Conservation (phyloP, 371 early-diverging fungal genomes). For the Mortierella sp. region DNA sequence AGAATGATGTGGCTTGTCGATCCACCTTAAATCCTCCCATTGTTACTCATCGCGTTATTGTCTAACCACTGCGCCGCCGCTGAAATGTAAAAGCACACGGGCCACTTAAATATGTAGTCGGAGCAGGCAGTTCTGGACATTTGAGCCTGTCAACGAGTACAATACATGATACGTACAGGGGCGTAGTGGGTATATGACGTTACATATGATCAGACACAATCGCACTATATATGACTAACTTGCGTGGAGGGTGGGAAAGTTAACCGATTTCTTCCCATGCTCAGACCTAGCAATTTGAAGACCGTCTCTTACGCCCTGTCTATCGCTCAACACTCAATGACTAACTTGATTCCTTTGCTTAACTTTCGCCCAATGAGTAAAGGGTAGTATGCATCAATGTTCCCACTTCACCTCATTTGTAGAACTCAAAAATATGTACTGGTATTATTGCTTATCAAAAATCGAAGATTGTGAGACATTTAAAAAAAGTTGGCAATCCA, state of each 20-base stretch:
- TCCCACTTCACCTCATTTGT: too few species aligned
- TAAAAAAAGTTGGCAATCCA: slow-evolving; percentile 57
- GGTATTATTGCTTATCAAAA: not conserved
- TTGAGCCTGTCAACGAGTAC: too few species aligned
- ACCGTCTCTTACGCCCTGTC: not conserved
- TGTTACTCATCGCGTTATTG: slow-evolving; percentile 40
- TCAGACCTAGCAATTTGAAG: not conserved
- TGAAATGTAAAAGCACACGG: slow-evolving; percentile 1
- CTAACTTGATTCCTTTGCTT: not conserved
- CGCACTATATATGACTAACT: not conserved
- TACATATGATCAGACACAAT: not conserved
- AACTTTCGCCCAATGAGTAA: not conserved
- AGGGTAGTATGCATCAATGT: too few species aligned
- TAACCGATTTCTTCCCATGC: slow-evolving; percentile 16
- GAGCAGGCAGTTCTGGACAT: not conserved
- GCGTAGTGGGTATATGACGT: not conserved
- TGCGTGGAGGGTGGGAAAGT: slow-evolving; percentile 24
- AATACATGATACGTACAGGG: not conserved
- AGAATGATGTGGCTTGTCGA: not conserved
- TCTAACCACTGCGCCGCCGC: slow-evolving; percentile 11
- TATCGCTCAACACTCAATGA: not conserved
- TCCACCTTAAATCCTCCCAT: slow-evolving; percentile 23
- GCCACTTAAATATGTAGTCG: not conserved
- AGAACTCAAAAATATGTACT: too few species aligned
- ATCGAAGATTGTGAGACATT: not conserved